Evolutionary conservation across 805 yeast genomes (phyloP), one percentile per base, ranked within the genome.

Genomic region (Ogataea siamensis): DNA sequence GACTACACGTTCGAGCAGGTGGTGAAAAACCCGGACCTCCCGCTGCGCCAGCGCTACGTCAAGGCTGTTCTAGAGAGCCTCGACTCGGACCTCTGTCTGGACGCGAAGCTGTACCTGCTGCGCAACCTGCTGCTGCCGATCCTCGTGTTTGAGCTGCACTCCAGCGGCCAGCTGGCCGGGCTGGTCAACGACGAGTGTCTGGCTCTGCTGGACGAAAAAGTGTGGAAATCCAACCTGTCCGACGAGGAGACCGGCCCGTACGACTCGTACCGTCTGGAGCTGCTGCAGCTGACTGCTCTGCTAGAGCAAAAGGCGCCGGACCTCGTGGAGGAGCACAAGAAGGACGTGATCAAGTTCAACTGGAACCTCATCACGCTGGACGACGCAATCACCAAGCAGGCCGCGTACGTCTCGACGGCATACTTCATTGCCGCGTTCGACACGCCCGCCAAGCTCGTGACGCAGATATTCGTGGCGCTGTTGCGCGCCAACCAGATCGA

Each of bases 321-420:
- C 0, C 61, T 70, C 8, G 70, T 87, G 17, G 64, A 73, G 6
- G 83, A 77, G 11, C 71, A 75, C 48, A 71, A 85, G 28, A 91
- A 87, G 55, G 95, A 88, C 50, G 78, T 93, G 28, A 87, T 93
- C 59, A 87, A 87, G 58, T 93, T 88, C 64, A 84, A 88, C 50
- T 93, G 99, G 99, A 85, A 86, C 49, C 85, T 81, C 53, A 82
- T 93, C 54, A 87, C 87, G 50, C 66, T 89, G 21, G 97, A 89
- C 46, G 99, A 93, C 56, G 74, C 80, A 35, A 75, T 88, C 34
- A 78, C 95, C 17, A 93, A 93, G 55, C 95, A 89, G 51, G 86
- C 93, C 3, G 97, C 98, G 0, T 89, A 91, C 57, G 86, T 88
- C 21, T 78, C 89, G 0, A 88, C 94, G 2, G 76, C 95, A 0